Percentiles rank a stretch among this genome's conserved stretches.
Conservation (phyloP, 1,139 yeast species). For the Scheffersomyces stambukii region DNA sequence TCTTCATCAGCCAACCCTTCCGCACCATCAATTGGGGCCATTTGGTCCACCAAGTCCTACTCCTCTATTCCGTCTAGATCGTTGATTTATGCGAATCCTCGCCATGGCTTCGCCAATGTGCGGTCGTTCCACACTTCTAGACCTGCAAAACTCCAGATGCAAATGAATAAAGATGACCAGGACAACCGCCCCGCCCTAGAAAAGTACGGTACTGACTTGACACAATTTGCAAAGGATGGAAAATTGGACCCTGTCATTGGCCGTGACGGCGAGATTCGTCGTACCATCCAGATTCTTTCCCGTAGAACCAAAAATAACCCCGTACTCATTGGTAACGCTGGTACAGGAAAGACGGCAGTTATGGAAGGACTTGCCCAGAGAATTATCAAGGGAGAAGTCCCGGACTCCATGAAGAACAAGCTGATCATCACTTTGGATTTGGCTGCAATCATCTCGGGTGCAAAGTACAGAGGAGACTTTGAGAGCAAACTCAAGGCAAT, state of each 20-base stretch:
- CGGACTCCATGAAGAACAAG: conserved; percentile 87
- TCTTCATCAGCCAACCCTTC: too few relatives aligned
- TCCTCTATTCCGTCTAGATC: not conserved
- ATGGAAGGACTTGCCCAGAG: conserved; percentile 96
- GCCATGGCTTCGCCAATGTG: conserved; percentile 2
- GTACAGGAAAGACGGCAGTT: conserved; percentile 96
- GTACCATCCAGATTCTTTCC: conserved; percentile 88
- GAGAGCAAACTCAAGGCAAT: conserved; percentile 86
- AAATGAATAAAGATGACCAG: conserved; percentile 42
- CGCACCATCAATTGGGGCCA: too few relatives aligned
- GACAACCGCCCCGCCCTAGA: conserved; percentile 75
- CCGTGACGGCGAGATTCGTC: conserved; percentile 87
- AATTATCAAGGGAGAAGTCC: conserved; percentile 87
- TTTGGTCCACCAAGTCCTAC: not conserved
- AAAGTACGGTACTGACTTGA: conserved; percentile 82
- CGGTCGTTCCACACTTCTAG: conserved; percentile 17
- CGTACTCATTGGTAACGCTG: conserved; percentile 90
- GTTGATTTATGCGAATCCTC: not conserved
- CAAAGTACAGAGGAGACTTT: conserved; percentile 93
- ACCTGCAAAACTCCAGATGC: conserved; percentile 29
- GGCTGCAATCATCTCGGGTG: conserved; percentile 88
- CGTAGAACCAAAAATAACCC: conserved; percentile 94
- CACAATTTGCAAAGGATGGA: conserved; percentile 83
- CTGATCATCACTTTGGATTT: conserved; percentile 79
- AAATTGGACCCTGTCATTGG: conserved; percentile 96